phyloP scores from a whole-genome alignment of 805 yeast genomes.

The Ogataea ramenticola region DNA sequence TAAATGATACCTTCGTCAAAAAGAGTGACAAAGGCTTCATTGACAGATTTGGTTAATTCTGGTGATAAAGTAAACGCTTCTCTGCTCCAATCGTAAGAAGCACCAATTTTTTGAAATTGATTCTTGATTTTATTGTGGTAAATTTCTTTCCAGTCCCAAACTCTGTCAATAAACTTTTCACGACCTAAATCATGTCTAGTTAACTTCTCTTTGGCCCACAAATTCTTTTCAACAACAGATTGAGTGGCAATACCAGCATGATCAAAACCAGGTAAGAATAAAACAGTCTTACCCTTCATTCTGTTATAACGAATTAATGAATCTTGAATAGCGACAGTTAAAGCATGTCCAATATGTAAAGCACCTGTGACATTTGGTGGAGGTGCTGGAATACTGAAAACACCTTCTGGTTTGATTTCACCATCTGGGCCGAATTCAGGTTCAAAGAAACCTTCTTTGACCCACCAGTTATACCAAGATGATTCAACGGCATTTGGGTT shows the following conservation, averaged over 20 bases:
- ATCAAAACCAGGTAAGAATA: constrained; percentile 94
- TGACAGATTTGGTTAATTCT: constrained; percentile 67
- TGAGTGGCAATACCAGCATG: constrained; percentile 99
- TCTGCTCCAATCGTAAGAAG: constrained; percentile 93
- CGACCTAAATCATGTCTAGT: constrained; percentile 96
- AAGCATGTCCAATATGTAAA: constrained; percentile 95
- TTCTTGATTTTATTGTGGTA: constrained; percentile 80
- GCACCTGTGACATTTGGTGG: constrained; percentile 99
- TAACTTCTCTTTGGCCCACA: constrained; percentile 80
- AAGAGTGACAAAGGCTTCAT: constrained; percentile 82
- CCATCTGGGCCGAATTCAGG: constrained; percentile 81
- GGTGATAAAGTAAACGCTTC: constrained; percentile 93
- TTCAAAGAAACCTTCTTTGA: constrained; percentile 74
- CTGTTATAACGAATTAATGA: constrained; percentile 88
- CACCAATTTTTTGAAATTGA: constrained; percentile 85
- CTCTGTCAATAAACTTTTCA: constrained; percentile 78
- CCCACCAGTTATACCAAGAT: constrained; percentile 99
- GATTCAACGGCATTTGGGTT: constrained; percentile 90
- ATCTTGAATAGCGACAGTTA: constrained; percentile 93
- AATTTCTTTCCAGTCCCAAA: constrained; percentile 98
- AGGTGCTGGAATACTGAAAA: constrained; percentile 92
- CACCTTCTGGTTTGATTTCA: constrained; percentile 69
- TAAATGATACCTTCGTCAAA: constrained; percentile 95
- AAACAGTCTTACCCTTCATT: constrained; percentile 93
- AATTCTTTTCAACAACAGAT: constrained; percentile 93